These are phyloP conservation scores for Penicillium manginii DNA, from an alignment of 495 filamentous ascomycete genomes.

Conservation along the genomic window DNA sequence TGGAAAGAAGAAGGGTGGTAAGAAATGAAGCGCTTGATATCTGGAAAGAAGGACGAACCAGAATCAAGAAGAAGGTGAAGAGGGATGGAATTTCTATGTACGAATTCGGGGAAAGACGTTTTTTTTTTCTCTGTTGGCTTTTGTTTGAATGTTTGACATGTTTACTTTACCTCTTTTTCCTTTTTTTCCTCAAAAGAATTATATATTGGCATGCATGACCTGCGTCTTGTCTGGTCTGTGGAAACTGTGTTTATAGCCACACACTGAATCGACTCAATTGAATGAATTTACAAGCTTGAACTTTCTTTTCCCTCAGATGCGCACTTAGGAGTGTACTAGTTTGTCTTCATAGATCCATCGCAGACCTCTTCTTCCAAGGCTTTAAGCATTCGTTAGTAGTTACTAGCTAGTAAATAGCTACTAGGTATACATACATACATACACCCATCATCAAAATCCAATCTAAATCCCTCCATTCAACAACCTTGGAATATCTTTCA, in stretches of 20 bases:
- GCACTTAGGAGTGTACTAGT: no score
- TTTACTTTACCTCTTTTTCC: neutral
- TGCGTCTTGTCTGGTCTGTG: neutral
- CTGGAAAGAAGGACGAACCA: no score
- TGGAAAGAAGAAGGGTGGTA: constrained; percentile 41
- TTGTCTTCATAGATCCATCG: no score
- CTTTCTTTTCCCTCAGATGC: no score
- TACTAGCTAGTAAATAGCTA: neutral
- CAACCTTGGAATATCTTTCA: constrained; percentile 3
- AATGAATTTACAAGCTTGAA: constrained; percentile 4
- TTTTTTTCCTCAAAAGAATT: constrained; percentile 4
- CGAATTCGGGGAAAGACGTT: constrained; percentile 1
- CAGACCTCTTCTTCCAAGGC: no score
- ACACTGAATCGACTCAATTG: constrained; percentile 1
- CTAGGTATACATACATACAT: neutral
- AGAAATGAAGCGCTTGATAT: constrained; percentile 24
- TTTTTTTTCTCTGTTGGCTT: neutral
- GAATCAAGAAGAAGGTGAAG: no score
- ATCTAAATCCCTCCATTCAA: neutral
- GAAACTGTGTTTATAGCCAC: constrained; percentile 7
- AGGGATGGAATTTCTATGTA: neutral
- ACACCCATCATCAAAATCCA: neutral
- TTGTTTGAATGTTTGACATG: neutral
- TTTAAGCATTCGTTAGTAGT: no score
- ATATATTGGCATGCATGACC: constrained; percentile 8